Conservation (phyloP, 768 basidiomycete species). For the Hortiboletus campestris region DNA sequence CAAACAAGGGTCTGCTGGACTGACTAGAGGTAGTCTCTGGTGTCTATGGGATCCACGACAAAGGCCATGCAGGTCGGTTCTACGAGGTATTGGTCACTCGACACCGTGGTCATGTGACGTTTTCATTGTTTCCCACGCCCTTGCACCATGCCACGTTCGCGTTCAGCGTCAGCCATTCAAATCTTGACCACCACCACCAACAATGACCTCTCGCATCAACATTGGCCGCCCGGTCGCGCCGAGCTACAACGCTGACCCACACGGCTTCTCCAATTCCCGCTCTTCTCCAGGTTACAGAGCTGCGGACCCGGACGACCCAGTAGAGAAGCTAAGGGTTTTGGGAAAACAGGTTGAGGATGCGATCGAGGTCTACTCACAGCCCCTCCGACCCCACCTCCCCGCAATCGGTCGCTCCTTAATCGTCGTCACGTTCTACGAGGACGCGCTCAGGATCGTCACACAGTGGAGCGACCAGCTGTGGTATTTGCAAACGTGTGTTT, state of each 20-base stretch:
- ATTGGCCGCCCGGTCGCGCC: constrained; percentile 69
- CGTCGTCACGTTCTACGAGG: constrained; percentile 97
- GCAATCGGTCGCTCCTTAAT: constrained; percentile 95
- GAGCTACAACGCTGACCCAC: constrained; percentile 68
- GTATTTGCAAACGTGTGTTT: constrained; percentile 90
- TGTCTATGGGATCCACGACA: neutral
- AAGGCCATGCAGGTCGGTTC: neutral
- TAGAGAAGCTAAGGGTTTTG: constrained; percentile 71
- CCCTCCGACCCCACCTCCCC: constrained; percentile 90
- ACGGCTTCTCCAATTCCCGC: constrained; percentile 74
- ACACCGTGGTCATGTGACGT: constrained; percentile 22
- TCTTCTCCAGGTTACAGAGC: constrained; percentile 71
- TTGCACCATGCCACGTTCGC: constrained; percentile 25
- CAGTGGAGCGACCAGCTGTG: constrained; percentile 98
- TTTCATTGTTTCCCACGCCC: constrained; percentile 21
- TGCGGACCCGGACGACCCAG: constrained; percentile 77
- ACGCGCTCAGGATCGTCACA: constrained; percentile 87
- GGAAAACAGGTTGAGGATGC: constrained; percentile 85
- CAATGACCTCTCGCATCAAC: constrained; percentile 80
- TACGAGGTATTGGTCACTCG: neutral
- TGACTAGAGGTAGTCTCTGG: constrained; percentile 30
- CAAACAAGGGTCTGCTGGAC: constrained; percentile 2
- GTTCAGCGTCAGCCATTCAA: neutral
- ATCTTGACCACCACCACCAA: constrained; percentile 7
- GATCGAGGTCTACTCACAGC: constrained; percentile 90